Evolutionary conservation across 208 protist species (phyloP).

Genomic region (Zelonia costaricensis): DNA sequence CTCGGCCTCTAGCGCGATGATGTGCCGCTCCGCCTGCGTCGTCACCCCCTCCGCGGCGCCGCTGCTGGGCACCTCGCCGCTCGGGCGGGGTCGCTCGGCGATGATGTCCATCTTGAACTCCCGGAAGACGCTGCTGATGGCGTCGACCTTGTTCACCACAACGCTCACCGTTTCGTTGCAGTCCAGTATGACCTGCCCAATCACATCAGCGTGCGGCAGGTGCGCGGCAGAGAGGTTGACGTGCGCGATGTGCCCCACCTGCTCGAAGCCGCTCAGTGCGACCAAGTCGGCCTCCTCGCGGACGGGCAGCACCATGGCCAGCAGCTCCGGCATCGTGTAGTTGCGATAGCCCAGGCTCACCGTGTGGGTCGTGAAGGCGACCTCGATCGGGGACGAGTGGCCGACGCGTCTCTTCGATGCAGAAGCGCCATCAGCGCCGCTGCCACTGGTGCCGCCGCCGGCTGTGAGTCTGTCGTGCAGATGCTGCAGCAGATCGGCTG

Average conservation of each 20-base stretch:
- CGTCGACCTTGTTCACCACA: slow-evolving; percentile 97
- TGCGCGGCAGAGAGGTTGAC: slow-evolving; percentile 95
- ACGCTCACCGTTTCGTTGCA: slow-evolving; percentile 94
- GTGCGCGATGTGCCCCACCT: slow-evolving; percentile 97
- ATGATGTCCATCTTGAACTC: slow-evolving; percentile 98
- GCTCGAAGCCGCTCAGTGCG: slow-evolving; percentile 82
- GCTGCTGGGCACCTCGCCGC: not conserved
- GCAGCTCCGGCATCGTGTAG: slow-evolving; percentile 86
- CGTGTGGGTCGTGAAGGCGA: slow-evolving; percentile 35
- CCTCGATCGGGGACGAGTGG: no score
- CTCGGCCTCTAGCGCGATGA: slow-evolving; percentile 15
- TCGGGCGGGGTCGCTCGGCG: slow-evolving; percentile 63
- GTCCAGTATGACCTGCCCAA: slow-evolving; percentile 96
- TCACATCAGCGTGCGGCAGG: slow-evolving; percentile 88
- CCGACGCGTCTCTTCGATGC: no score
- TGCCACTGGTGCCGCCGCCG: no score
- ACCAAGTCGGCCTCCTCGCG: slow-evolving; percentile 22
- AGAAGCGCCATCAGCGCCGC: no score
- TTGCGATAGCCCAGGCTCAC: slow-evolving; percentile 66
- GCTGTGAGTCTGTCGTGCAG: no score
- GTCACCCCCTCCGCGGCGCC: slow-evolving; percentile 3
- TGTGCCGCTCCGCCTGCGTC: slow-evolving; percentile 29
- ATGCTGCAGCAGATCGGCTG: slow-evolving; percentile 17
- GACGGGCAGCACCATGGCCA: slow-evolving; percentile 43
- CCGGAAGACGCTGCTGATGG: slow-evolving; percentile 95